These are phyloP conservation scores for Aspergillus leporis DNA, from an alignment of 495 filamentous ascomycete species.

Conservation along the genomic window DNA sequence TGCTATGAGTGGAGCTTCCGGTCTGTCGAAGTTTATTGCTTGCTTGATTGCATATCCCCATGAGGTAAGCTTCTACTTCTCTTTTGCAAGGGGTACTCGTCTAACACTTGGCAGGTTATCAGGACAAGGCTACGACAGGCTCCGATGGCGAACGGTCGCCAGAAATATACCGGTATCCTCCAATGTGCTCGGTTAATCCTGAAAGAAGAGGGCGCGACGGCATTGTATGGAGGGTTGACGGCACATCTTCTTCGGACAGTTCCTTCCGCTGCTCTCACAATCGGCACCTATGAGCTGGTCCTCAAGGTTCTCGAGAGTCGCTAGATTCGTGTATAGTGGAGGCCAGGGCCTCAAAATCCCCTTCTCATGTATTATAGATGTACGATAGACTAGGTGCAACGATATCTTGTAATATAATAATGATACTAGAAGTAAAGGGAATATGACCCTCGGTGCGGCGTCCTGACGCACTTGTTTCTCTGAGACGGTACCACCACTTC, in stretches of 20 bases:
- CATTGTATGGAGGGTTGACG: slow-evolving; percentile 81
- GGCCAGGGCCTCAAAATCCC: not conserved
- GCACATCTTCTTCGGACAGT: slow-evolving; percentile 86
- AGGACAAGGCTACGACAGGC: slow-evolving; percentile 80
- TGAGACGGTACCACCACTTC: not conserved
- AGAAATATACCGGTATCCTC: slow-evolving; percentile 79
- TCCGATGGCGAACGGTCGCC: slow-evolving; percentile 66
- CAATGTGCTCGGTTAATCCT: slow-evolving; percentile 81
- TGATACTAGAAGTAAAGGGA: not conserved
- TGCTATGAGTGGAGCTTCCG: slow-evolving; percentile 68
- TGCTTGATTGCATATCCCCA: slow-evolving; percentile 84
- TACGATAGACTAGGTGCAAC: slow-evolving; percentile 11
- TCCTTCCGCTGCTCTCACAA: slow-evolving; percentile 87
- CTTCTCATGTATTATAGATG: slow-evolving; percentile 17
- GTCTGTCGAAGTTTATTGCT: slow-evolving; percentile 78
- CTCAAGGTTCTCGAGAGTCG: slow-evolving; percentile 50
- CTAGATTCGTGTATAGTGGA: not conserved
- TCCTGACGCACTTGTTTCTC: not conserved
- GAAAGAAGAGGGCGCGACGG: slow-evolving; percentile 80
- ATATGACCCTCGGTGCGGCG: not conserved
- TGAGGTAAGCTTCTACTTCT: slow-evolving; percentile 56
- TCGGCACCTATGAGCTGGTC: slow-evolving; percentile 86
- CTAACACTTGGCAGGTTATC: slow-evolving; percentile 56
- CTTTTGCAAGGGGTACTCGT: slow-evolving; percentile 1
- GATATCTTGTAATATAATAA: slow-evolving; percentile 13